These are phyloP conservation scores for Eimeria falciformis DNA, from an alignment of 169 alveolate species.

Conservation along the genomic window DNA sequence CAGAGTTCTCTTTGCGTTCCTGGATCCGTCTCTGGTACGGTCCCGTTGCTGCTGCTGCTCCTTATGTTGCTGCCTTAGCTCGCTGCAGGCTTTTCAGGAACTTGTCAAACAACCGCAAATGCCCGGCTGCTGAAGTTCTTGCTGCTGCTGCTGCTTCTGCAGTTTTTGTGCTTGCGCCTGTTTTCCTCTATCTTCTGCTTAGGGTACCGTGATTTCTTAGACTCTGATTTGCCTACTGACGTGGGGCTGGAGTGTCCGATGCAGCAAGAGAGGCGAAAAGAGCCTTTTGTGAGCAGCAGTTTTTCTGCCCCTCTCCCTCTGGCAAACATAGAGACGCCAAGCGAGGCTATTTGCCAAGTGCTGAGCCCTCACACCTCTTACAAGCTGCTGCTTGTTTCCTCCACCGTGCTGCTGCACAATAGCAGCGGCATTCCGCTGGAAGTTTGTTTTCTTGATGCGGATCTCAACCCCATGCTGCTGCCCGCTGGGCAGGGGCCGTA, in stretches of 20 bases:
- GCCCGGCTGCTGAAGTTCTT: background rate
- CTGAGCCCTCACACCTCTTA: constrained; percentile 89
- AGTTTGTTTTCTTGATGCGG: constrained; percentile 84
- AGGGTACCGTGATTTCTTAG: constrained; percentile 58
- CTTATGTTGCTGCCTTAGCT: background rate
- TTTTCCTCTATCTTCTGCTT: background rate
- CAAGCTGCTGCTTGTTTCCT: constrained; percentile 87
- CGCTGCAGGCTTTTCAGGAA: background rate
- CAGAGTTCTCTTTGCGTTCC: background rate
- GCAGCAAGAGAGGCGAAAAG: constrained; percentile 9
- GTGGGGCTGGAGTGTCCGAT: background rate
- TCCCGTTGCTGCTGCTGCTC: background rate
- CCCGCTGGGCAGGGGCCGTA: constrained; percentile 76
- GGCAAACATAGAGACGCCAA: constrained; percentile 16
- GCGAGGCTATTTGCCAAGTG: constrained; percentile 84
- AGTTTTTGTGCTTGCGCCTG: background rate
- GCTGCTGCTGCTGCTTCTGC: background rate
- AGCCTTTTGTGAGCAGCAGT: constrained; percentile 26
- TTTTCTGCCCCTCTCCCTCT: constrained; percentile 57
- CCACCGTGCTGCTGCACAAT: constrained; percentile 87
- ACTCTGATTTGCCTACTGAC: background rate
- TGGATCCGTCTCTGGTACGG: constrained; percentile 20
- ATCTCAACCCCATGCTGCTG: constrained; percentile 81
- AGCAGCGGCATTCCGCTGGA: constrained; percentile 89
- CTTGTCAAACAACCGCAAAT: background rate